Evolutionary conservation across 352 stramenopile genomes (phyloP).

Genomic region (Phytophthora citricola): DNA sequence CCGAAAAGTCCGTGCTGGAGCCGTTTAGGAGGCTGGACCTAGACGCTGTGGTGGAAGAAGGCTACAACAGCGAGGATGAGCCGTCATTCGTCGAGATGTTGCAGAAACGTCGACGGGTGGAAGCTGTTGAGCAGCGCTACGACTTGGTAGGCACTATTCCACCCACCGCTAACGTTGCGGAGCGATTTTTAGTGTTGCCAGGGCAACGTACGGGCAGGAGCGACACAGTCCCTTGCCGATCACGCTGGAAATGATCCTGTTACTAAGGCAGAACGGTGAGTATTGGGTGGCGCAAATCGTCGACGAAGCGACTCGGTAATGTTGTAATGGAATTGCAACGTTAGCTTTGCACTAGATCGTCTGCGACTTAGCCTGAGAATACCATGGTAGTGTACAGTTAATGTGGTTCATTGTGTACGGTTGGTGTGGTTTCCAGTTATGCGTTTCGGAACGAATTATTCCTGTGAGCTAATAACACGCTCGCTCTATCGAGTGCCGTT

Average conservation of each 20-base stretch:
- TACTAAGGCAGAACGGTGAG: not conserved
- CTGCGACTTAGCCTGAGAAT: no score
- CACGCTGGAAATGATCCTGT: slow-evolving; percentile 11
- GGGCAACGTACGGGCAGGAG: slow-evolving; percentile 6
- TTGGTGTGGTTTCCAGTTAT: no score
- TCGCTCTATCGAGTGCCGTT: no score
- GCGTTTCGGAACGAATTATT: no score
- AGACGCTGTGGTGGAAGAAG: not conserved
- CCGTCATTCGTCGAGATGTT: slow-evolving; percentile 8
- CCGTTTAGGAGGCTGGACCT: not conserved
- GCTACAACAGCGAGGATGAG: not conserved
- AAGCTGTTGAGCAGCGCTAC: not conserved
- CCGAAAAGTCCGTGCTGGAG: not conserved
- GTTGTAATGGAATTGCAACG: no score
- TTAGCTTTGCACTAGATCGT: no score
- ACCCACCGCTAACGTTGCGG: slow-evolving; percentile 1
- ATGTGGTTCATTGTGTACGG: no score
- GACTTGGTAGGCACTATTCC: not conserved
- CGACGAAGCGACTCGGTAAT: slow-evolving; percentile 1
- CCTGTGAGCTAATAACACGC: no score
- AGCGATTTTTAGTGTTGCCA: slow-evolving; percentile 9
- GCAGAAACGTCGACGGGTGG: not conserved
- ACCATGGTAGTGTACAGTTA: no score
- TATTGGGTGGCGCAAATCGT: slow-evolving; percentile 4
- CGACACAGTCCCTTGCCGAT: not conserved